Evolutionary conservation across 2,329 filamentous ascomycete species (phyloP).

Genomic region (Ophiosphaerella narmari): DNA sequence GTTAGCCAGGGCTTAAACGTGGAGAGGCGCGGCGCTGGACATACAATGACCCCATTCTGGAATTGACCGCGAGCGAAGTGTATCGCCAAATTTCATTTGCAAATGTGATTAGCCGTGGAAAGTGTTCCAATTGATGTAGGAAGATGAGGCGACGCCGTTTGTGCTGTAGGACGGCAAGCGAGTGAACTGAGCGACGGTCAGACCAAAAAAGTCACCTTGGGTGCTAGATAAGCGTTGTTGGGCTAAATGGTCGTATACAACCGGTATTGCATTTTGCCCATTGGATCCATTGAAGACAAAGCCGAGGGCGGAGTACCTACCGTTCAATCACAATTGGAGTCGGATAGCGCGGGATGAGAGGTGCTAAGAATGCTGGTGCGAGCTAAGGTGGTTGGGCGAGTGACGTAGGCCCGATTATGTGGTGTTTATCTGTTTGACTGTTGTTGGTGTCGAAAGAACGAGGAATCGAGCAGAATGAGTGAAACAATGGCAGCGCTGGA

Average conservation of each 20-base stretch:
- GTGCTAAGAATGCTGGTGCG: slow-evolving; percentile 3
- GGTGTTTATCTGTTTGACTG: too few relatives aligned
- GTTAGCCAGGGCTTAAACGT: slow-evolving; percentile 14
- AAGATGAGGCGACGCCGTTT: slow-evolving; percentile 6
- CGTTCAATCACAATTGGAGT: slow-evolving; percentile 11
- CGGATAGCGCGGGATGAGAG: slow-evolving; percentile 7
- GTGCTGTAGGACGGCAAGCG: slow-evolving; percentile 11
- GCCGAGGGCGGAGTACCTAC: slow-evolving; percentile 14
- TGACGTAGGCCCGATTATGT: slow-evolving; percentile 11
- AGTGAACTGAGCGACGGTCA: slow-evolving; percentile 15
- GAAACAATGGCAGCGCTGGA: slow-evolving; percentile 1
- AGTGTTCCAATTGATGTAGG: slow-evolving; percentile 9
- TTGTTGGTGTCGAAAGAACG: background rate
- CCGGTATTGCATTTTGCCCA: background rate
- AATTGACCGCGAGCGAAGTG: slow-evolving; percentile 74
- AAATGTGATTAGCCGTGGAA: slow-evolving; percentile 8
- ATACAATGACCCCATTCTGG: slow-evolving; percentile 80
- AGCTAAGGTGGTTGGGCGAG: slow-evolving; percentile 1
- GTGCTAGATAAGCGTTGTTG: slow-evolving; percentile 1
- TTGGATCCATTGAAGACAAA: background rate
- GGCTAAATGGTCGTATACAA: background rate
- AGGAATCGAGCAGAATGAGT: slow-evolving; percentile 3
- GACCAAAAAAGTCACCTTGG: slow-evolving; percentile 13
- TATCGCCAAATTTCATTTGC: slow-evolving; percentile 77
- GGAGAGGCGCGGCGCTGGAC: background rate